A percentile compares a stretch with the other conserved stretches of the same genome.
These are phyloP conservation scores for Funneliformis mosseae DNA, from an alignment of 192 early-diverging fungal genomes.

Conservation along the genomic window DNA sequence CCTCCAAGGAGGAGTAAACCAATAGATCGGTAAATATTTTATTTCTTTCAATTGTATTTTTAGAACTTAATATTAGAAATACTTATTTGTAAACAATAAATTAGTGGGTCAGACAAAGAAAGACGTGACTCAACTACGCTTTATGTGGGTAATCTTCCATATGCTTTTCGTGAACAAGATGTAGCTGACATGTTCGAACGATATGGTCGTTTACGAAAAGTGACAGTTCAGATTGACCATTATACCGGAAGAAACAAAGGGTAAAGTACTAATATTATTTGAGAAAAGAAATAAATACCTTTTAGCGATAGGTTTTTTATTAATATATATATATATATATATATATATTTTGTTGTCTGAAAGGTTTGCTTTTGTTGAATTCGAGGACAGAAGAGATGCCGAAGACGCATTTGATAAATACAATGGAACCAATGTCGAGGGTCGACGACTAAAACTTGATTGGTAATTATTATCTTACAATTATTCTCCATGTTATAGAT, in stretches of 20 bases:
- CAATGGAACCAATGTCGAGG: slow-evolving; percentile 60
- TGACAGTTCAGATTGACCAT: slow-evolving; percentile 75
- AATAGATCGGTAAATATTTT: slow-evolving; percentile 46
- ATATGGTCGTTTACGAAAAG: slow-evolving; percentile 65
- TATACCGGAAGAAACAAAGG: slow-evolving; percentile 81
- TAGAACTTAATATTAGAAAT: background rate
- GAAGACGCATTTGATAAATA: slow-evolving; percentile 67
- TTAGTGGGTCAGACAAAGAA: slow-evolving; percentile 70
- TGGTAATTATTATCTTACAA: slow-evolving; percentile 47
- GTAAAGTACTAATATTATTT: slow-evolving; percentile 41
- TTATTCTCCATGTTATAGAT: background rate
- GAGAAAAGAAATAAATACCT: too few species aligned
- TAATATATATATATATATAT: slow-evolving; percentile 3
- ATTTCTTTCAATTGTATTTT: slow-evolving; percentile 18
- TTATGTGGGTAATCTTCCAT: slow-evolving; percentile 78
- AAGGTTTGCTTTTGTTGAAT: slow-evolving; percentile 79
- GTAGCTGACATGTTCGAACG: slow-evolving; percentile 74
- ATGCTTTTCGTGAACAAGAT: slow-evolving; percentile 69
- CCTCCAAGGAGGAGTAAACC: slow-evolving; percentile 51
- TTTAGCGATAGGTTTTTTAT: too few species aligned
- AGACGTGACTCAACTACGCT: slow-evolving; percentile 62
- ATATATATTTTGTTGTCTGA: background rate
- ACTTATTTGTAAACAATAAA: background rate
- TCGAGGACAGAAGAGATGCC: slow-evolving; percentile 66
- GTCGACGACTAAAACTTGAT: slow-evolving; percentile 56